phyloP scores from a whole-genome alignment of 2,329 filamentous ascomycete genomes.

The Dactylellina sp. region DNA sequence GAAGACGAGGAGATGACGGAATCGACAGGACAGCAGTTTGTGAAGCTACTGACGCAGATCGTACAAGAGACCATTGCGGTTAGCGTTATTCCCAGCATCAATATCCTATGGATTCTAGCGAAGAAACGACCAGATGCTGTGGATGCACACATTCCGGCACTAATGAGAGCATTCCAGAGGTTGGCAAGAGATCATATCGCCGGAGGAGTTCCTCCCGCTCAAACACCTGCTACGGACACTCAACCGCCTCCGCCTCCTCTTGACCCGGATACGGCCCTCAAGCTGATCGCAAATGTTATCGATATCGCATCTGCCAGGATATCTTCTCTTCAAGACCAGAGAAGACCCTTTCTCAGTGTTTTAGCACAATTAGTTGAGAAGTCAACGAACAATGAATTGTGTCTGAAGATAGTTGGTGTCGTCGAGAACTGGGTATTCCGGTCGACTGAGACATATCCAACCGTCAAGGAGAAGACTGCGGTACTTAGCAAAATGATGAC shows the following conservation, averaged over 20 bases:
- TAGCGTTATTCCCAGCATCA: constrained; percentile 88
- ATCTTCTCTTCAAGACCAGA: constrained; percentile 88
- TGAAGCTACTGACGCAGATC: constrained; percentile 83
- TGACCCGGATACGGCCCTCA: constrained; percentile 88
- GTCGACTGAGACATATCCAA: constrained; percentile 93
- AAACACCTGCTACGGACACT: constrained; percentile 68
- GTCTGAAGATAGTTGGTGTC: constrained; percentile 91
- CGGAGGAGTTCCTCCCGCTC: constrained; percentile 65
- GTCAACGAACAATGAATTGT: constrained; percentile 85
- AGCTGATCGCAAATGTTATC: constrained; percentile 92
- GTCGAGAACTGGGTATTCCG: constrained; percentile 97
- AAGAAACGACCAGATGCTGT: constrained; percentile 86
- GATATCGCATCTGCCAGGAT: constrained; percentile 92
- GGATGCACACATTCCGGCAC: constrained; percentile 83
- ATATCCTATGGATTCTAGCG: constrained; percentile 91
- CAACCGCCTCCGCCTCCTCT: constrained; percentile 71
- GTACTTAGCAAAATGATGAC: constrained; percentile 99
- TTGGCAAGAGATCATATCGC: constrained; percentile 91
- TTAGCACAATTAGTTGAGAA: constrained; percentile 95
- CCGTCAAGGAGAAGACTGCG: constrained; percentile 97
- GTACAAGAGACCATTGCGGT: constrained; percentile 86
- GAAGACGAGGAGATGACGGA: constrained; percentile 83
- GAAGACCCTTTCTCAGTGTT: constrained; percentile 93
- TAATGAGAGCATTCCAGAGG: constrained; percentile 97
- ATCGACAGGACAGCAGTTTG: constrained; percentile 84